phyloP scores from a whole-genome alignment of 2,329 filamentous ascomycete genomes.

The Ilyonectria mors-panacis region DNA sequence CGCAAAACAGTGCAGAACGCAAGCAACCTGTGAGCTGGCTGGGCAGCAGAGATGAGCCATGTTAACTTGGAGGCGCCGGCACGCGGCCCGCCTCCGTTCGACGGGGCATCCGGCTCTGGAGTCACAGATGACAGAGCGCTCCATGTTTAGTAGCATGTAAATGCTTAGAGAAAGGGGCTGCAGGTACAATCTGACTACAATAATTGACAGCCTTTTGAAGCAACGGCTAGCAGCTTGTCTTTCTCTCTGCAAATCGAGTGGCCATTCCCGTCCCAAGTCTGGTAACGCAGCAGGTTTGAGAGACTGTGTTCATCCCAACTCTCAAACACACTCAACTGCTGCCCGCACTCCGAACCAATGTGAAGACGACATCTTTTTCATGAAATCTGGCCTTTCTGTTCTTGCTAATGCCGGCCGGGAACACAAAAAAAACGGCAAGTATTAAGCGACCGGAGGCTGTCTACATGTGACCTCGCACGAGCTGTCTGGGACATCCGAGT shows the following conservation, averaged over 20 bases:
- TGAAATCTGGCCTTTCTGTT: slow-evolving; percentile 23
- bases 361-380: neutral
- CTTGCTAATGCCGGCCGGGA: slow-evolving; percentile 22
- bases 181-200: neutral
- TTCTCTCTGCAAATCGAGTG: neutral
- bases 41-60: neutral
- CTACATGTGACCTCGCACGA: slow-evolving; percentile 39
- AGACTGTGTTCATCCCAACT: neutral
- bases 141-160: neutral
- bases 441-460: slow-evolving; percentile 33
- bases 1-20: neutral
- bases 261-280: neutral
- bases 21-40: neutral
- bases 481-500: slow-evolving; percentile 3
- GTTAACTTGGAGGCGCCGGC: neutral
- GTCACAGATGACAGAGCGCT: neutral
- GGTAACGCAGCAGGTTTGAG: neutral
- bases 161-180: neutral
- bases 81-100: neutral
- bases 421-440: slow-evolving; percentile 34
- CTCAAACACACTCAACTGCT: neutral
- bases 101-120: neutral
- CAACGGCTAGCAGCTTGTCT: neutral
- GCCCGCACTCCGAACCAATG: neutral
- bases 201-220: neutral